Evolutionary conservation across 148 eudicot species (phyloP).

Genomic region (Arbutus unedo): DNA sequence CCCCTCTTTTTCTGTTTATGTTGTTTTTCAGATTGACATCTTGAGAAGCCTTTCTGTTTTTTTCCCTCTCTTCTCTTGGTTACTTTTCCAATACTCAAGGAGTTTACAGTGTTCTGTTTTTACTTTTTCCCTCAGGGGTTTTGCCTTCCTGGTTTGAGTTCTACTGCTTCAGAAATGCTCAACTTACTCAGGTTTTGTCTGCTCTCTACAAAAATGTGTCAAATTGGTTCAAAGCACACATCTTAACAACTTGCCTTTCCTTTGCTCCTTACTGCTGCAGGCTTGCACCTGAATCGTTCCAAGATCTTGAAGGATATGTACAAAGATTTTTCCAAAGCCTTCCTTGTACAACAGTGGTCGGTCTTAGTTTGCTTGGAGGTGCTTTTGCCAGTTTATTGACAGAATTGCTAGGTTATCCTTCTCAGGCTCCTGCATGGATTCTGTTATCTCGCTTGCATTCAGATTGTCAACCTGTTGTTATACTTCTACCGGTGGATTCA

Average conservation of each 20-base stretch:
- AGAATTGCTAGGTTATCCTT: slow-evolving; percentile 39
- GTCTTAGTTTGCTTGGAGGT: slow-evolving; percentile 70
- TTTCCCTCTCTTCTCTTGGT: background rate
- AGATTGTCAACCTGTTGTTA: slow-evolving; percentile 55
- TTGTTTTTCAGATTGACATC: background rate
- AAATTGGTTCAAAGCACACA: slow-evolving; percentile 3
- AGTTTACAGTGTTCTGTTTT: background rate
- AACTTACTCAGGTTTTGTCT: slow-evolving; percentile 39
- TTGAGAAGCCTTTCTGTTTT: background rate
- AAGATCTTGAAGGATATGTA: slow-evolving; percentile 42
- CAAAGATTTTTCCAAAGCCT: slow-evolving; percentile 53
- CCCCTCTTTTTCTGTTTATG: background rate
- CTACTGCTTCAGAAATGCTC: slow-evolving; percentile 19
- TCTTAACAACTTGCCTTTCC: slow-evolving; percentile 13
- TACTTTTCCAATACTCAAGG: background rate
- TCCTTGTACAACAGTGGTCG: slow-evolving; percentile 59
- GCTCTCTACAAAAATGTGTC: background rate
- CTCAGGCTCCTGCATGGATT: slow-evolving; percentile 52
- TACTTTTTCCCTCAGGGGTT: slow-evolving; percentile 33
- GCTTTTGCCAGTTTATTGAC: slow-evolving; percentile 54
- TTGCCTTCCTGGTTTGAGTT: slow-evolving; percentile 26
- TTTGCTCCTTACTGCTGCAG: slow-evolving; percentile 37
- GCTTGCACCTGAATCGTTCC: slow-evolving; percentile 48
- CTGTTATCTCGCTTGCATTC: slow-evolving; percentile 68
- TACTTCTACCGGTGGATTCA: slow-evolving; percentile 59